Percentiles rank a stretch among this genome's conserved stretches.
These are phyloP conservation scores for Scheffersomyces illinoinensis DNA, from an alignment of 1,139 yeast genomes.

Conservation along the genomic window DNA sequence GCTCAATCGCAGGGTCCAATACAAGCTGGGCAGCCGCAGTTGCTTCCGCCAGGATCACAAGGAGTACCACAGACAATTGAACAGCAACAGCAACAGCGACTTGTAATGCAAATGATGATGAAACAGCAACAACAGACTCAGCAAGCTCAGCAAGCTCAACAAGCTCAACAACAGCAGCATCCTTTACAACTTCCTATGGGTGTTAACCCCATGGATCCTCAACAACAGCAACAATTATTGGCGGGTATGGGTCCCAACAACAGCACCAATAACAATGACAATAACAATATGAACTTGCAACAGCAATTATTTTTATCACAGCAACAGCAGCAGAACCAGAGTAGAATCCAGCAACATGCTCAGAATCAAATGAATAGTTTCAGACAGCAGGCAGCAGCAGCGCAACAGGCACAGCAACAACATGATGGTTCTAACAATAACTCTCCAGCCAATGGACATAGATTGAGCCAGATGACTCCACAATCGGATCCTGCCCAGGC, in stretches of 20 bases:
- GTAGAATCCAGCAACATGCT: conserved; percentile 49
- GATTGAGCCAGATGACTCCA: conserved; percentile 21
- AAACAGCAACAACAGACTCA: conserved; percentile 21
- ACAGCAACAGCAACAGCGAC: conserved; percentile 19
- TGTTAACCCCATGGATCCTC: conserved; percentile 21
- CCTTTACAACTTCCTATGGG: conserved; percentile 8
- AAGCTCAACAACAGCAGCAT: conserved; percentile 12
- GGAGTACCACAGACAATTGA: conserved; percentile 7
- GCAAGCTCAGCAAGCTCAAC: conserved; percentile 18
- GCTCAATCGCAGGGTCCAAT: background rate
- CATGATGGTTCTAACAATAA: conserved; percentile 16
- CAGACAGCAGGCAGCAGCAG: conserved; percentile 46
- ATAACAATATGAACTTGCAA: conserved; percentile 16
- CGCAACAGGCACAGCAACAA: conserved; percentile 19
- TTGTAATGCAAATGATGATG: conserved; percentile 26
- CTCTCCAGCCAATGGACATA: conserved; percentile 21
- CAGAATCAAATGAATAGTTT: conserved; percentile 54
- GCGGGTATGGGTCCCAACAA: conserved; percentile 13
- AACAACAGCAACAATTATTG: conserved; percentile 17
- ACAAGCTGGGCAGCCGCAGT: conserved; percentile 2
- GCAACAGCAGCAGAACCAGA: conserved; percentile 26
- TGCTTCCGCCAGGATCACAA: conserved; percentile 5
- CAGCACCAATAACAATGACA: conserved; percentile 8
- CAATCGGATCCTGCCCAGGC: conserved; percentile 18
- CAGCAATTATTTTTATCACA: conserved; percentile 29